Evolutionary conservation across 108 stramenopile genomes (phyloP).

Genomic region (Hondaea fermentalgiana): DNA sequence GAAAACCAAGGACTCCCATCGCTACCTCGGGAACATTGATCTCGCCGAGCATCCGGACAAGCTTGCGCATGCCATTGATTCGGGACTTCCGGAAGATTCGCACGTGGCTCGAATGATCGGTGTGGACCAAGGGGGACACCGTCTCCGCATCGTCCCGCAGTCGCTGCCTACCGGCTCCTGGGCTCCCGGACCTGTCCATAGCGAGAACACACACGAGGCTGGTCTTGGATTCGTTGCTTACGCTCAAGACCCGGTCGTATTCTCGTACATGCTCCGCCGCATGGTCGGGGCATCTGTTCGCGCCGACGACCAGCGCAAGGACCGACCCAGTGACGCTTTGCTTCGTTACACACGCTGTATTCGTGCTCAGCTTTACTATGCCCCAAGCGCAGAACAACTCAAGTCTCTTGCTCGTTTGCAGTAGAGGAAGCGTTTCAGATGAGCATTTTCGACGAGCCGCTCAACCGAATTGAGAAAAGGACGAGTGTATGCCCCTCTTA

Average conservation of each 20-base stretch:
- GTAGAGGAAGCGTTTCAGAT: too few species aligned
- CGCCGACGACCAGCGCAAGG: not conserved
- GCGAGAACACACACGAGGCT: not conserved
- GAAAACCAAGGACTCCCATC: not conserved
- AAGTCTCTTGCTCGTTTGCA: not conserved
- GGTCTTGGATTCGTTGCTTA: not conserved
- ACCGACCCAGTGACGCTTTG: not conserved
- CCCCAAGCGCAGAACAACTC: not conserved
- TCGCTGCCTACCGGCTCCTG: not conserved
- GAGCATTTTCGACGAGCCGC: too few species aligned
- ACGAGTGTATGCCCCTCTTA: too few species aligned
- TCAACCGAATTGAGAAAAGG: too few species aligned
- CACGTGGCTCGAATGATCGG: not conserved
- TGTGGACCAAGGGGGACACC: not conserved
- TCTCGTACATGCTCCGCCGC: not conserved
- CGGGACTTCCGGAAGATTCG: not conserved
- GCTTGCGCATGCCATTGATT: not conserved
- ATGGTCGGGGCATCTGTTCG: not conserved
- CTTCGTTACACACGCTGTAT: not conserved
- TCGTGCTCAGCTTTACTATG: not conserved
- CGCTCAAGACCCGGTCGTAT: not conserved
- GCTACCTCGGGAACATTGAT: not conserved
- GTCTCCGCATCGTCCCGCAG: not conserved
- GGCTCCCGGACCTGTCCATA: not conserved
- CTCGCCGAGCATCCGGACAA: not conserved